phyloP scores from a whole-genome alignment of 306 rosid species.

The Lathyrus aphaca region DNA sequence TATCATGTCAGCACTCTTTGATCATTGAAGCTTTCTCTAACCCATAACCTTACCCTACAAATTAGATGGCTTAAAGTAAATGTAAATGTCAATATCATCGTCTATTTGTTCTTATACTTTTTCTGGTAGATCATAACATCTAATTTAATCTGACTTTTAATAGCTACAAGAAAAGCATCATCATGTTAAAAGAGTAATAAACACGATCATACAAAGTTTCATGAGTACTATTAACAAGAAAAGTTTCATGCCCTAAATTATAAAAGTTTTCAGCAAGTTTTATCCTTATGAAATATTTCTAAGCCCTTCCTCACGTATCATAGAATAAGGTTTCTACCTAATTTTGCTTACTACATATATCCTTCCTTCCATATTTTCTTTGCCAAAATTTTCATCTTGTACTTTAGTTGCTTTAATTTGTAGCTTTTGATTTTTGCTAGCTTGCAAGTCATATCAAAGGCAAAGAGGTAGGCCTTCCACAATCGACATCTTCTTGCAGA shows the following conservation, averaged over 20 bases:
- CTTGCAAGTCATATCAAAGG: neutral
- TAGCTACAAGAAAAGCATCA: constrained; percentile 43
- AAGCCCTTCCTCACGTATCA: no score
- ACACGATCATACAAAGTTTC: constrained; percentile 31
- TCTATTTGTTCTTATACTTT: constrained; percentile 1
- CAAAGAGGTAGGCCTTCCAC: neutral
- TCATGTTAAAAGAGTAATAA: constrained; percentile 35
- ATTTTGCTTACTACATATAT: no score
- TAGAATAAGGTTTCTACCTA: neutral
- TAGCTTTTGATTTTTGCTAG: neutral
- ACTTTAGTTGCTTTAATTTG: neutral
- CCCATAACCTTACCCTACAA: no score
- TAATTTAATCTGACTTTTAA: constrained; percentile 38
- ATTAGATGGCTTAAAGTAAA: neutral
- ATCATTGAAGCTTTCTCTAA: no score
- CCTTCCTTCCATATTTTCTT: no score
- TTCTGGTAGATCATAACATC: constrained; percentile 11
- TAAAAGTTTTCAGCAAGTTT: neutral
- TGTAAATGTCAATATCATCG: neutral
- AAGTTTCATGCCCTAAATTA: neutral
- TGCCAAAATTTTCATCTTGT: neutral
- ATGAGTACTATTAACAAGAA: neutral
- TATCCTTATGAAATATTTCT: neutral
- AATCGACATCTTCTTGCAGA: neutral
- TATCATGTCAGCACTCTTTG: no score